These are phyloP conservation scores for Ustilago tritici DNA, from an alignment of 1,284 basidiomycete genomes.

Conservation along the genomic window DNA sequence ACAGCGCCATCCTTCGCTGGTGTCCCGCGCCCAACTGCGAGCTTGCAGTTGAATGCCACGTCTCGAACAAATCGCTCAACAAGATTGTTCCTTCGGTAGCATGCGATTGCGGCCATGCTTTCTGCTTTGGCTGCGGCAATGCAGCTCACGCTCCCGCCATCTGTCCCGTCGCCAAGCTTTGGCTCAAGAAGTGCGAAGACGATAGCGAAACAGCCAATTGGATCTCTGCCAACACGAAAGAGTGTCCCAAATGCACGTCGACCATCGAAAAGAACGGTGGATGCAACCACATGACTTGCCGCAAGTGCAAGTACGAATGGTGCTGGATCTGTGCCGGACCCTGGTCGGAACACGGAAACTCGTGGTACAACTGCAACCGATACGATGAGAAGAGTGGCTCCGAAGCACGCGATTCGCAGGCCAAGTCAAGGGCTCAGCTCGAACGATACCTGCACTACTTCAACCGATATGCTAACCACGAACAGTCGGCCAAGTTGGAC, in stretches of 20 bases:
- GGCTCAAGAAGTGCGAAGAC: slow-evolving; percentile 97
- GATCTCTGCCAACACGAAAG: slow-evolving; percentile 99
- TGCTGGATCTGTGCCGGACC: slow-evolving; percentile 80
- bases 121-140: slow-evolving; percentile 72
- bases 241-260: slow-evolving; percentile 88
- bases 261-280: slow-evolving; percentile 99
- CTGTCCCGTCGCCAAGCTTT: slow-evolving; percentile 88
- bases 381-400: slow-evolving; percentile 92
- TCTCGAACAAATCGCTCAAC: slow-evolving; percentile 74
- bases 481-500: slow-evolving; percentile 95
- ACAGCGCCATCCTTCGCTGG: slow-evolving; percentile 86
- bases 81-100: slow-evolving; percentile 88
- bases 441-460: slow-evolving; percentile 84
- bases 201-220: slow-evolving; percentile 99
- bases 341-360: slow-evolving; percentile 97
- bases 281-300: slow-evolving; percentile 74
- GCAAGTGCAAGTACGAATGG: slow-evolving; percentile 73
- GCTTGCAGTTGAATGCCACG: slow-evolving; percentile 88
- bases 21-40: slow-evolving; percentile 80
- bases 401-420: slow-evolving; percentile 80
- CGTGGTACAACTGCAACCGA: slow-evolving; percentile 98
- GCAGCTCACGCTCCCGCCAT: slow-evolving; percentile 89
- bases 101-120: slow-evolving; percentile 80
- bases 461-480: slow-evolving; percentile 88
- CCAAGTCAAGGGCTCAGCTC: slow-evolving; percentile 81